Evolutionary conservation across 805 yeast species (phyloP).

Genomic region (Wickerhamomyces alni): DNA sequence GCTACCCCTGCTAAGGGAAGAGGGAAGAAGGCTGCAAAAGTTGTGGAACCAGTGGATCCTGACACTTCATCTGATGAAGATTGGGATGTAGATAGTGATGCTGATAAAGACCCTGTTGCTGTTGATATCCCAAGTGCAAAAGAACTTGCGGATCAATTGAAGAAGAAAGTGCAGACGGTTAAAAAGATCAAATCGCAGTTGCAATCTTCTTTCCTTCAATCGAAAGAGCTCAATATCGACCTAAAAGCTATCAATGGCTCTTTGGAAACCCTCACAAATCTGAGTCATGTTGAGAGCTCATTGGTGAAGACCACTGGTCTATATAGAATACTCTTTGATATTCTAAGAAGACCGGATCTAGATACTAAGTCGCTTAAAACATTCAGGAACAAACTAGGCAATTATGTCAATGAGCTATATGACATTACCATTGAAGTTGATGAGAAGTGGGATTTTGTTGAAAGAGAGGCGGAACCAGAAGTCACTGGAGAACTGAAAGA

Average conservation of each 20-base stretch:
- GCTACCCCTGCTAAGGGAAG: constrained; percentile 5
- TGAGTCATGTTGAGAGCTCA: constrained; percentile 23
- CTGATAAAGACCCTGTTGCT: constrained; percentile 15
- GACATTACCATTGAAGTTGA: constrained; percentile 24
- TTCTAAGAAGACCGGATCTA: constrained; percentile 32
- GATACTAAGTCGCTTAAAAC: constrained; percentile 9
- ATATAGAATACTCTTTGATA: constrained; percentile 25
- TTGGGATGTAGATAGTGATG: constrained; percentile 18
- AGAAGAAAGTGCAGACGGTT: constrained; percentile 14
- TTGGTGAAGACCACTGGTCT: constrained; percentile 26
- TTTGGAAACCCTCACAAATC: constrained; percentile 18
- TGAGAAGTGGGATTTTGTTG: constrained; percentile 20
- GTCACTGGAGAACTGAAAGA: no score
- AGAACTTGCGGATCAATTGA: constrained; percentile 9
- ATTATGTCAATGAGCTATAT: constrained; percentile 21
- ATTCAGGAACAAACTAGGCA: constrained; percentile 11
- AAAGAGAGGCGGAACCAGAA: constrained; percentile 11
- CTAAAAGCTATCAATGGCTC: constrained; percentile 17
- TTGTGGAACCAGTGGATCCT: constrained; percentile 11
- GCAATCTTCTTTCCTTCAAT: constrained; percentile 12
- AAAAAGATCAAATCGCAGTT: constrained; percentile 26
- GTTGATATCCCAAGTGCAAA: constrained; percentile 13
- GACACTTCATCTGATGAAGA: constrained; percentile 22
- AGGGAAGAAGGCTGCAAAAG: constrained; percentile 3
- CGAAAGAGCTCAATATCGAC: constrained; percentile 11